Base-by-base conservation (phyloP, 305 asterid species). In the Fraxinus platypoda region DNA sequence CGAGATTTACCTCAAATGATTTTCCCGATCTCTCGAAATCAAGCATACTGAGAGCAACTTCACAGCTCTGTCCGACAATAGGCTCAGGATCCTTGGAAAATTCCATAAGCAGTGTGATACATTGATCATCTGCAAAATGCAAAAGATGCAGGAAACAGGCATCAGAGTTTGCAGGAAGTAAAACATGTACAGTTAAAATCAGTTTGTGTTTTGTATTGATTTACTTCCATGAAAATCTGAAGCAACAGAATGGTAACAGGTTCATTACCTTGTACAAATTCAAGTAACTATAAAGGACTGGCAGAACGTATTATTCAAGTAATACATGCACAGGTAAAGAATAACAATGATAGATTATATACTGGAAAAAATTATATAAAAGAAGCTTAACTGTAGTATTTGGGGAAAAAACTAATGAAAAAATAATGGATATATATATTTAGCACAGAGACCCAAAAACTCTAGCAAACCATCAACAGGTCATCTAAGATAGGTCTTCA, bases 61-160 rank as follows among this genome's bases (percentile, higher is more conserved):
- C 97, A 86, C 98, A 94, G 92, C 97, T 93, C 89, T 92, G 95
- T 21, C 96, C 86, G 34, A 95, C 98, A 49, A 95, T 91, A 54
- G 96, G 96, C 88, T 94, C 97, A 0, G 95, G 91, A 85, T 95
- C 99, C 91, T 90, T 88, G n/a, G 89, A 70, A 75, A 93, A 95
- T 83, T 94, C 94, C 88, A 89, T 89, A 2, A 94, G 93, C 85
- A 93, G 91, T 37, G 90, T 86, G 75, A 93, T 76, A 64, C 90
- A 87, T 81, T 89, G 88, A 8, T 87, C 91, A 75, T 92, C 98
- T 92, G 30, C 81, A 80, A 57, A 11, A 81, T 79, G 46, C 77
- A 77, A 34, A 77, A 19, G 19, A 81, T 77, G 57, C 77, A 74
- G 25, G 75, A 21, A 25, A 77, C 13, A 1, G 57, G 30, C 74